Conservation (phyloP, 1,284 basidiomycete species). For the Exobasidium cylindrosporum region DNA sequence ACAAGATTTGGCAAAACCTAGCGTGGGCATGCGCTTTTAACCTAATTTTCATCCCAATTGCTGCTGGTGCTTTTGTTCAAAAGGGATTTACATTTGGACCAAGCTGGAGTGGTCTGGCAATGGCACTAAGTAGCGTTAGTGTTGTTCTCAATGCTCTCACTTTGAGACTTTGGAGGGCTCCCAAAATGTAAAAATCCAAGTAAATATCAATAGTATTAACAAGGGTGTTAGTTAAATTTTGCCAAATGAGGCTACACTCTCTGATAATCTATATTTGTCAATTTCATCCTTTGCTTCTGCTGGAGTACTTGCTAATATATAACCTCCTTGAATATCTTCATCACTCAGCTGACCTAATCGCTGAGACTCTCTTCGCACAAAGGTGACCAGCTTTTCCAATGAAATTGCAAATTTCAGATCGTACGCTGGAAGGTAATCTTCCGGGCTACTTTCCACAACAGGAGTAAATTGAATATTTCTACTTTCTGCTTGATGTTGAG, state of each 20-base stretch:
- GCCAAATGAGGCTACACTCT: neutral
- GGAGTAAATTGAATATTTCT: neutral
- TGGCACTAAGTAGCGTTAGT: constrained; percentile 30
- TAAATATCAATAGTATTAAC: too few species aligned
- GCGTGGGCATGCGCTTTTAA: constrained; percentile 35
- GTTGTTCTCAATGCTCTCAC: constrained; percentile 30
- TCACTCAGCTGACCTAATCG: constrained; percentile 73
- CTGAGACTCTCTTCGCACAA: constrained; percentile 72
- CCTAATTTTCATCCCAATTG: constrained; percentile 24
- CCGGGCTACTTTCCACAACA: neutral
- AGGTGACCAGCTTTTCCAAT: constrained; percentile 72
- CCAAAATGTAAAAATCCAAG: neutral
- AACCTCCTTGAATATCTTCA: constrained; percentile 29
- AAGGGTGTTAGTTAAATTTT: neutral
- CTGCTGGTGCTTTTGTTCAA: constrained; percentile 21
- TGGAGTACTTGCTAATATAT: neutral
- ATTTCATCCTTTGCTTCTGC: neutral
- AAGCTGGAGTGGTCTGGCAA: constrained; percentile 25
- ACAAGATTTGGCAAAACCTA: constrained; percentile 28
- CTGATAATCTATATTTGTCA: neutral
- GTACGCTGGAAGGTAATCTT: neutral
- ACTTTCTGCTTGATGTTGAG: neutral
- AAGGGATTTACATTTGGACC: constrained; percentile 22
- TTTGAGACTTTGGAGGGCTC: constrained; percentile 9
- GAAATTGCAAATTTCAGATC: constrained; percentile 58